Conservation (phyloP, 2,329 filamentous ascomycete genomes). For the Colletotrichum orbiculare region DNA sequence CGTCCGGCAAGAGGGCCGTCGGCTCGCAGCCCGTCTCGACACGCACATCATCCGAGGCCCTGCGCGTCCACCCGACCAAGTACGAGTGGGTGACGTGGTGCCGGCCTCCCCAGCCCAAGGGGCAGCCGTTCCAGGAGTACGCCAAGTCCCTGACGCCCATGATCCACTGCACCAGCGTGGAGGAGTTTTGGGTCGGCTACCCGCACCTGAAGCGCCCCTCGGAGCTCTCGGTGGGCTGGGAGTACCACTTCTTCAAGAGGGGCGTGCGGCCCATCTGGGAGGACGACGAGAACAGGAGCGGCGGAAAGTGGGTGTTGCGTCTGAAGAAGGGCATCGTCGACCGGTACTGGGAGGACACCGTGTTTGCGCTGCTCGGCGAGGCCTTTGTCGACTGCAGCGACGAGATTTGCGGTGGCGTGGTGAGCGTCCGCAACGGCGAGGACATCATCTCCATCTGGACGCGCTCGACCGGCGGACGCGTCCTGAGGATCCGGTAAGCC, state of each 20-base stretch:
- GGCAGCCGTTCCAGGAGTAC: conserved; percentile 87
- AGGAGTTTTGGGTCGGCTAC: conserved; percentile 94
- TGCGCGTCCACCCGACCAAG: conserved; percentile 63
- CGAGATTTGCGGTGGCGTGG: conserved; percentile 93
- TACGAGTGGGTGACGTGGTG: conserved; percentile 98
- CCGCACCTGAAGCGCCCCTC: conserved; percentile 91
- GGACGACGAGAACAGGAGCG: conserved; percentile 94
- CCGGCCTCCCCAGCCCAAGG: conserved; percentile 94
- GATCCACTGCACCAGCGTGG: conserved; percentile 81
- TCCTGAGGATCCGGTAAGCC: conserved; percentile 92
- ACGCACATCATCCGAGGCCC: conserved; percentile 34
- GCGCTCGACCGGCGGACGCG: conserved; percentile 89
- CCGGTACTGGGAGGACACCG: conserved; percentile 94
- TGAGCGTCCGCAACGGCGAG: conserved; percentile 94
- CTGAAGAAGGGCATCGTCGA: conserved; percentile 98
- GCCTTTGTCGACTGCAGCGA: conserved; percentile 93
- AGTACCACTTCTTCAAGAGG: conserved; percentile 98
- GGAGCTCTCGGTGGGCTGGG: conserved; percentile 87
- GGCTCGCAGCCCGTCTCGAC: conserved; percentile 35
- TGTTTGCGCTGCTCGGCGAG: conserved; percentile 91
- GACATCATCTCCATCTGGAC: conserved; percentile 99
- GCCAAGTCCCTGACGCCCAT: conserved; percentile 95
- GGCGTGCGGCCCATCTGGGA: conserved; percentile 98
- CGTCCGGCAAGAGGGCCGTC: conserved; percentile 48
- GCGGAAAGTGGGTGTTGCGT: conserved; percentile 97